Conservation (phyloP, 129 eudicot genomes). For the Ambrosia trifida region DNA sequence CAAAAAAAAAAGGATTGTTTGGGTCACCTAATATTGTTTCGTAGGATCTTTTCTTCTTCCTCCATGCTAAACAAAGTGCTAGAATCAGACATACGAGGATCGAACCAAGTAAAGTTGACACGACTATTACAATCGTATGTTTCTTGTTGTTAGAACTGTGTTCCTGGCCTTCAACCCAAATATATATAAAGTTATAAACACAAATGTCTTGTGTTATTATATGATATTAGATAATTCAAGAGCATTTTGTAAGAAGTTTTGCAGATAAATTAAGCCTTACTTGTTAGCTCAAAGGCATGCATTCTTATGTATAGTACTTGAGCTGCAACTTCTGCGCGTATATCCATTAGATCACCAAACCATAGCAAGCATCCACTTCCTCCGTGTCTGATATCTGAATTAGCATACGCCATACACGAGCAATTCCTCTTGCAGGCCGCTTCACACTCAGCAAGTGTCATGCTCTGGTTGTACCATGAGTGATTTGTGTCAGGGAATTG, state of each 20-base stretch:
- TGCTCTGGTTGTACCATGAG: constrained; percentile 30
- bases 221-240: background rate
- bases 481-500: constrained; percentile 45
- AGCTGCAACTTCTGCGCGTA: constrained; percentile 23
- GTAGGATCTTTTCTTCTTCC: constrained; percentile 27
- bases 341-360: constrained; percentile 53
- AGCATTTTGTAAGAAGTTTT: background rate
- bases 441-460: constrained; percentile 52
- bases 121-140: constrained; percentile 7
- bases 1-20: constrained; percentile 1
- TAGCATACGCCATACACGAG: constrained; percentile 55
- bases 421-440: constrained; percentile 47
- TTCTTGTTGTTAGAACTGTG: constrained; percentile 17
- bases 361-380: constrained; percentile 70
- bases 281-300: constrained; percentile 41
- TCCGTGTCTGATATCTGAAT: constrained; percentile 29
- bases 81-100: constrained; percentile 25
- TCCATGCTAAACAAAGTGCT: constrained; percentile 17
- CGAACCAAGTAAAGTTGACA: constrained; percentile 7
- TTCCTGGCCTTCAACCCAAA: constrained; percentile 6
- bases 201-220: background rate
- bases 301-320: constrained; percentile 48
- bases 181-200: background rate
- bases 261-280: constrained; percentile 14
- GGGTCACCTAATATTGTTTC: constrained; percentile 10